Base-by-base conservation (phyloP, 805 yeast genomes). In the Teunomyces atbi region DNA sequence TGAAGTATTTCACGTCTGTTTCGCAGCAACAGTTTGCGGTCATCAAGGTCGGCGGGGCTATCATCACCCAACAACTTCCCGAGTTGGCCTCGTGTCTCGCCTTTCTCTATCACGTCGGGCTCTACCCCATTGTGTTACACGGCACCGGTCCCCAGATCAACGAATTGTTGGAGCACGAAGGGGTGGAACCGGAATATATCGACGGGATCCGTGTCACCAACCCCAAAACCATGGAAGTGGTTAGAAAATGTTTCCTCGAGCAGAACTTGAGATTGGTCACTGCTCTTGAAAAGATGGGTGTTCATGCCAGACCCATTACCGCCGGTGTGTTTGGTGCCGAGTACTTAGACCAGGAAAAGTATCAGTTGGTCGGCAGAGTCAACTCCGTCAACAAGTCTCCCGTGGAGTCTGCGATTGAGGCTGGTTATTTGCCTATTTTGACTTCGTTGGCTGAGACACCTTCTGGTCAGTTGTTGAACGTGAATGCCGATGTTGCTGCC, bases 121-220 rank as follows among this genome's bases (percentile, higher is more conserved):
- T 94, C 49, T 94, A 90, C 60, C 99, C 99, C 20, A 90, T 94
- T 51, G 96, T 94, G 7, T 78, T 94, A 48, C 99, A 94, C 64
- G 99, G 99, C 23, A 94, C 99, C 1, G 99, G 99, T 15, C 99
- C 99, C 5, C 99, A 94, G 71, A 94, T 94, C 71, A 94, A 94
- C 65, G 96, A 87, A 60, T 81, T 90, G 56, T 77, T 94, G 49
- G 99, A 94, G 68, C 84, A 83, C 43, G 96, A 89, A 67, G 97
- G 97, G 34, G 89, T 94, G 27, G 97, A 88, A 65, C 98, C 99
- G 4, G 89, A 88, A 54, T 94, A 94, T 66, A 86, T 84, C 50
- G 98, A 94, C 62, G 99, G 99, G 6, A 94, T 94, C 59, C 82
- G 99, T 62, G 89, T 94, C 64, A 94, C 99, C 20, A 95, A 94